A percentile compares a stretch with the other conserved stretches of the same genome.
Conservation (phyloP, 2,329 filamentous ascomycete species). For the Monosporascus sp. region DNA sequence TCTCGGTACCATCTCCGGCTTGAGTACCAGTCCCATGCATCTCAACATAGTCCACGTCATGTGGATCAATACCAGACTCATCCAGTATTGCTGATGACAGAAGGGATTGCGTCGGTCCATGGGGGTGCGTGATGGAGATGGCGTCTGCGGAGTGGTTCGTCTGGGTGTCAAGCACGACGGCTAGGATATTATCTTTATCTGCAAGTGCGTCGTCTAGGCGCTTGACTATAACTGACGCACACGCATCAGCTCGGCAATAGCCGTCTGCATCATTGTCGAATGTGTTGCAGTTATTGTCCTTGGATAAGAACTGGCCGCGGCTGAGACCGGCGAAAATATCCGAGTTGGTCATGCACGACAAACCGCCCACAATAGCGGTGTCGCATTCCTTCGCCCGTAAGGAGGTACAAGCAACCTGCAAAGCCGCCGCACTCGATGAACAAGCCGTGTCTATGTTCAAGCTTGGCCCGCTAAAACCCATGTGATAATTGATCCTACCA, state of each 20-base stretch:
- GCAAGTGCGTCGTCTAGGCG: slow-evolving; percentile 70
- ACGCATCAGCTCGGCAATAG: slow-evolving; percentile 75
- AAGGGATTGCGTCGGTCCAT: slow-evolving; percentile 68
- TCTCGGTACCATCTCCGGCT: slow-evolving; percentile 77
- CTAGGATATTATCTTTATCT: slow-evolving; percentile 73
- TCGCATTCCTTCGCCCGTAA: slow-evolving; percentile 74
- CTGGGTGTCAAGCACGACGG: slow-evolving; percentile 65
- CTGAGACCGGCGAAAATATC: slow-evolving; percentile 74
- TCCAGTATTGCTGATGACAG: slow-evolving; percentile 67
- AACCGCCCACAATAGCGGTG: slow-evolving; percentile 72
- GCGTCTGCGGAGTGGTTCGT: slow-evolving; percentile 81
- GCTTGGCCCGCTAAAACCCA: slow-evolving; percentile 34
- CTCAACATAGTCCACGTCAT: slow-evolving; percentile 77
- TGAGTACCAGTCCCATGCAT: slow-evolving; percentile 89
- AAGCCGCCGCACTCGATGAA: slow-evolving; percentile 32
- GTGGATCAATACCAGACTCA: slow-evolving; percentile 68
- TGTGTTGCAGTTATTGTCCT: slow-evolving; percentile 71
- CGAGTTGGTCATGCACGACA: slow-evolving; percentile 74
- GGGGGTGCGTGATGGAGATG: slow-evolving; percentile 78
- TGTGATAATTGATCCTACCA: slow-evolving; percentile 43
- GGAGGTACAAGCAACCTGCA: slow-evolving; percentile 55
- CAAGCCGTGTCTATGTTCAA: slow-evolving; percentile 37
- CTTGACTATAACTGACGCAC: slow-evolving; percentile 72
- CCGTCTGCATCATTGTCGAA: slow-evolving; percentile 78
- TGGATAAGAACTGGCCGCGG: slow-evolving; percentile 72